Conservation (phyloP, 495 filamentous ascomycete genomes). For the Penicillium pancosmium region DNA sequence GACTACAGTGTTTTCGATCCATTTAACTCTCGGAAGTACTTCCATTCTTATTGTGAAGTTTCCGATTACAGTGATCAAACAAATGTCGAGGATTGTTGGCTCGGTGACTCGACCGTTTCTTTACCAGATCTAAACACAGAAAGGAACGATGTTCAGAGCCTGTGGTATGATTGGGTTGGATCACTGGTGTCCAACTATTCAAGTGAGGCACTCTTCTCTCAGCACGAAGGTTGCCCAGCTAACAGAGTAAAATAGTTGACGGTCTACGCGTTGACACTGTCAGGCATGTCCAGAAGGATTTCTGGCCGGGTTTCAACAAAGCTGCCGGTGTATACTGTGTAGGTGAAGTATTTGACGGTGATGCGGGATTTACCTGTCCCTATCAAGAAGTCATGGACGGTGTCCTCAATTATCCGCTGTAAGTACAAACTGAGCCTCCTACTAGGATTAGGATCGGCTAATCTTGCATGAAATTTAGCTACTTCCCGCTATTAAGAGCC, state of each 20-base stretch:
- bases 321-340: slow-evolving; percentile 72
- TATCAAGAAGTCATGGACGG: slow-evolving; percentile 66
- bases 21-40: slow-evolving; percentile 66
- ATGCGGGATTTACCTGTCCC: slow-evolving; percentile 60
- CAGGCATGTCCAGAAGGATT: slow-evolving; percentile 70
- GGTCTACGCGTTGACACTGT: slow-evolving; percentile 78
- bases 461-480: slow-evolving; percentile 19
- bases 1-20: slow-evolving; percentile 65
- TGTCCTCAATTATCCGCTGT: slow-evolving; percentile 66
- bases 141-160: slow-evolving; percentile 52
- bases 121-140: slow-evolving; percentile 74
- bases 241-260: slow-evolving; percentile 52
- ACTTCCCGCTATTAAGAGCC: slow-evolving; percentile 61
- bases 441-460: background rate
- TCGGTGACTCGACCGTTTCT: slow-evolving; percentile 60
- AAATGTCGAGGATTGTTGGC: slow-evolving; percentile 61
- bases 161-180: slow-evolving; percentile 69
- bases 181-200: slow-evolving; percentile 67
- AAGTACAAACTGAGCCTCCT: slow-evolving; percentile 7
- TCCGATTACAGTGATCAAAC: slow-evolving; percentile 60
- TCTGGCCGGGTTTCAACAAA: slow-evolving; percentile 64
- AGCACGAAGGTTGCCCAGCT: background rate
- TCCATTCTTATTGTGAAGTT: slow-evolving; percentile 68
- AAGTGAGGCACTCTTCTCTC: slow-evolving; percentile 31
- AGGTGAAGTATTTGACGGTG: slow-evolving; percentile 69